Evolutionary conservation across 805 yeast species (phyloP).

Genomic region (Saccharomycopsis malanga): DNA sequence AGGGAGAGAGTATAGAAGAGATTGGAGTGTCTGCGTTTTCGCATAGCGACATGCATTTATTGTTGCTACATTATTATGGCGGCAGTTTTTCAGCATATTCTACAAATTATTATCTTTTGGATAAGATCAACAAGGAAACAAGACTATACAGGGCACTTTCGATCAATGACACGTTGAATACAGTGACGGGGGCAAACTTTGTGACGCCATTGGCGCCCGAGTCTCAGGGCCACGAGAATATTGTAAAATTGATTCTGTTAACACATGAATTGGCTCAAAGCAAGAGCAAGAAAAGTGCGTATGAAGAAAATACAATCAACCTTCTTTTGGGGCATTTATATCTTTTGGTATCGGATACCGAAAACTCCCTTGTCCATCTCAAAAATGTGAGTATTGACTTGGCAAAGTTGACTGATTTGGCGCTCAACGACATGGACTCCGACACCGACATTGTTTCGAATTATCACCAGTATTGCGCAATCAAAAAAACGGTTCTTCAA

Average conservation of each 20-base stretch:
- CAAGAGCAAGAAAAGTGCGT: neutral
- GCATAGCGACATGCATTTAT: conserved; percentile 3
- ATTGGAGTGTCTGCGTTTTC: too few relatives aligned
- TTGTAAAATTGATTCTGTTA: neutral
- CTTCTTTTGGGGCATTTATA: conserved; percentile 10
- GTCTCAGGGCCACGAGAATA: neutral
- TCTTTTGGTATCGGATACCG: conserved; percentile 5
- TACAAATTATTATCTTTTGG: neutral
- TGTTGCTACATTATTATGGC: conserved; percentile 3
- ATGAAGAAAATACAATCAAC: conserved; percentile 4
- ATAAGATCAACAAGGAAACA: neutral
- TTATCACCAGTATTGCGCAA: conserved; percentile 4
- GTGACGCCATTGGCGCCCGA: neutral
- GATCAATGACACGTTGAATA: neutral
- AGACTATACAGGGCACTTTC: neutral
- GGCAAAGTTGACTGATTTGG: conserved; percentile 5
- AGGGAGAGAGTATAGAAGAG: too few relatives aligned
- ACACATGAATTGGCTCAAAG: too few relatives aligned
- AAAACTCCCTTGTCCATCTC: neutral
- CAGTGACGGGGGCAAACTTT: neutral
- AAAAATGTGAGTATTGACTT: conserved; percentile 5
- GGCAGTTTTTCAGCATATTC: neutral
- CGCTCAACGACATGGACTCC: neutral
- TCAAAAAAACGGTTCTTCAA: conserved; percentile 7
- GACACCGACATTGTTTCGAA: conserved; percentile 5